Percentiles rank a stretch among this genome's conserved stretches.
These are phyloP conservation scores for Mucor ambiguus DNA, from an alignment of 371 early-diverging fungal species.

Conservation along the genomic window DNA sequence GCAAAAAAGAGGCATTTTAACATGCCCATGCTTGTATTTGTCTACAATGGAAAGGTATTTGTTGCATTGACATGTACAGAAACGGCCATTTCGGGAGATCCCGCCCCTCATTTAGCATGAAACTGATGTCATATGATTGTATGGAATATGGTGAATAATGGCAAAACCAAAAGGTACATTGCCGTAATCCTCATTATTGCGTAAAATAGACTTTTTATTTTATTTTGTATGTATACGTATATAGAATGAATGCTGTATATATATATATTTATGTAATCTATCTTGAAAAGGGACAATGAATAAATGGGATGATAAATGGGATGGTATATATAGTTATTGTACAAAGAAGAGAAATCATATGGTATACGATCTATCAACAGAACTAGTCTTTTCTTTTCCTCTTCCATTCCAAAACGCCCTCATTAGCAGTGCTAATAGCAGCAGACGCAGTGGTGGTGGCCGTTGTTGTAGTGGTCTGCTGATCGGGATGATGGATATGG, in stretches of 20 bases:
- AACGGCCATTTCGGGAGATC: neutral
- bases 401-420: conserved; percentile 22
- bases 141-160: conserved; percentile 1
- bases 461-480: neutral
- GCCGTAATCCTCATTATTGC: neutral
- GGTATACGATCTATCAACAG: neutral
- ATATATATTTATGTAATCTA: neutral
- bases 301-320: neutral
- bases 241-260: neutral
- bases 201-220: neutral
- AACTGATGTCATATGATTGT: conserved; percentile 2
- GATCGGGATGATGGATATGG: neutral
- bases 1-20: neutral
- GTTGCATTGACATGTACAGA: neutral
- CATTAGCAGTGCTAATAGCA: neutral
- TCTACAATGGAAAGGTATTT: neutral
- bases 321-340: neutral
- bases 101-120: neutral
- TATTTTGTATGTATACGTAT: neutral
- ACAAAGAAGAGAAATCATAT: neutral
- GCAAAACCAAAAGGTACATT: neutral
- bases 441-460: no score
- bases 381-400: conserved; percentile 12
- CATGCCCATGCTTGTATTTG: neutral
- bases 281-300: neutral